Evolutionary conservation across 2,329 filamentous ascomycete species (phyloP).

Genomic region (Fusarium humuli): DNA sequence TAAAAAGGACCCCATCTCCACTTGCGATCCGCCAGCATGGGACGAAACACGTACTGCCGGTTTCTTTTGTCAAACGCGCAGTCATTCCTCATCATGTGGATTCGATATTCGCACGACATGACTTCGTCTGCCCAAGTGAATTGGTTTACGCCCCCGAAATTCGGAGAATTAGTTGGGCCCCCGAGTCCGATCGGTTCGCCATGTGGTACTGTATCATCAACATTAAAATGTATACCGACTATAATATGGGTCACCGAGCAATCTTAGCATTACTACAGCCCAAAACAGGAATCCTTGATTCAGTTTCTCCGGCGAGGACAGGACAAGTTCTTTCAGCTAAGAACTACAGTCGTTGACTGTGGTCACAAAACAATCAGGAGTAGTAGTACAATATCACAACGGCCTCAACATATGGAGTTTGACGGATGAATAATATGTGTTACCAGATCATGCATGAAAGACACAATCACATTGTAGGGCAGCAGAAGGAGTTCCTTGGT

Average conservation of each 20-base stretch:
- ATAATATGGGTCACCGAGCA: constrained; percentile 21
- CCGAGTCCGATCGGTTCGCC: background rate
- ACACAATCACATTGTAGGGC: constrained; percentile 9
- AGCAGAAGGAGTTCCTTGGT: constrained; percentile 12
- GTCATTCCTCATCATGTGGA: constrained; percentile 29
- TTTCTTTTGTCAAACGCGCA: constrained; percentile 34
- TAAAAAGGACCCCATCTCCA: constrained; percentile 10
- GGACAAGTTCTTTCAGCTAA: background rate
- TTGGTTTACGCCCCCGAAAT: background rate
- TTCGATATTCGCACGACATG: constrained; percentile 3
- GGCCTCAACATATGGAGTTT: constrained; percentile 2
- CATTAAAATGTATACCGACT: background rate
- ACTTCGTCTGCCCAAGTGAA: constrained; percentile 7
- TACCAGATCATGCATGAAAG: constrained; percentile 33
- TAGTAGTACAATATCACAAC: background rate
- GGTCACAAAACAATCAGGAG: background rate
- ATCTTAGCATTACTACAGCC: constrained; percentile 26
- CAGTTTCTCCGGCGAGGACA: constrained; percentile 16
- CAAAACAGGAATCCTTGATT: constrained; percentile 21
- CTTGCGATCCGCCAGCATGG: constrained; percentile 25
- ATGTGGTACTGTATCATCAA: background rate
- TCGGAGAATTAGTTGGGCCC: background rate
- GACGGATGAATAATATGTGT: constrained; percentile 2
- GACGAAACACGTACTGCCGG: constrained; percentile 15
- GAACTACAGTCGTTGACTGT: background rate